Evolutionary conservation across 306 rosid genomes (phyloP), one percentile per base, ranked within the genome.

Genomic region (Benincasa hispida): DNA sequence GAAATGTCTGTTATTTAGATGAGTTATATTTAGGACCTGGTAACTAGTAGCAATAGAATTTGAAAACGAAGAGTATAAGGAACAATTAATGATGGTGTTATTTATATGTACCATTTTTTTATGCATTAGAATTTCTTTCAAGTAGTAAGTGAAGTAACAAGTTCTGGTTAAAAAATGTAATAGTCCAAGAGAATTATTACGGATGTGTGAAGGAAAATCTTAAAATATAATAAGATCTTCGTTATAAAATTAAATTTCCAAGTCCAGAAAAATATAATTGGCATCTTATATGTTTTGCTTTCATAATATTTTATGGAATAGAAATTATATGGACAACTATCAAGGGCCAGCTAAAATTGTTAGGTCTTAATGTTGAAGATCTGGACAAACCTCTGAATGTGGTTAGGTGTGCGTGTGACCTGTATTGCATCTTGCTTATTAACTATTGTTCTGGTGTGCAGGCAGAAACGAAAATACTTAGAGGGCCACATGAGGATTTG

Each of bases 401-500:
- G 74, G 54, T 55, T 41, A 22, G 15, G 41, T 25, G 10, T 45
- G 58, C 8, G 41, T 25, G 10, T 45, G 58, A 47, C 42, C 19
- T 27, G 42, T 10, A 27, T 47, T 48, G 14, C 76, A 17, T 25
- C 60, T 48, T 72, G 76, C 76, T 48, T 27, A 17, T 41, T n/a
- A 10, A 61, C 18, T n/a, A 32, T 59, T 30, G 68, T 37, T 60
- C 57, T 19, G 75, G 82, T 72, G 42, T 22, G 74, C 87, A 94
- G 99, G 97, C 96, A 4, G 98, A 94, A 87, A 59, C 82, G 11
- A 90, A 88, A 84, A 86, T 94, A 80, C 87, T 85, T 61, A 86
- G 78, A 80, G 99, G 99, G 80, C 97, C 99, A 10, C 96, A 88
- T 83, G 97, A 94, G 84, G 90, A 92, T 86, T 84, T 94, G 85